These are phyloP conservation scores for Capronia coronata DNA, from an alignment of 2,329 filamentous ascomycete genomes.

Conservation along the genomic window DNA sequence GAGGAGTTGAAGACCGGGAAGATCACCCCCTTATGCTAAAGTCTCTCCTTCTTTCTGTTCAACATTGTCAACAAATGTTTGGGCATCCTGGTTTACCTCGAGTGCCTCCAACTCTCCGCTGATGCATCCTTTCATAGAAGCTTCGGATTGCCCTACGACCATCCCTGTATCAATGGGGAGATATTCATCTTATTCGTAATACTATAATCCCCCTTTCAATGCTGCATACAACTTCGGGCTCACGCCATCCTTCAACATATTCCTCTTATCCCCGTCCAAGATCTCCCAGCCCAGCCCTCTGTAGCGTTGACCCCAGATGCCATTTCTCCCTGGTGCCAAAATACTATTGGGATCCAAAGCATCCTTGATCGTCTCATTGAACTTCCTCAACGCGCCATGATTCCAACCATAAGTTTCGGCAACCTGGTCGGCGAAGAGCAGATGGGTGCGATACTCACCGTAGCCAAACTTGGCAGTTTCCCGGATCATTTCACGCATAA, in stretches of 20 bases:
- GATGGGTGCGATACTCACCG: constrained; percentile 44
- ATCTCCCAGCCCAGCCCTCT: constrained; percentile 23
- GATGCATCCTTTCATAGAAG: no score
- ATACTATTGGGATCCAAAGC: constrained; percentile 46
- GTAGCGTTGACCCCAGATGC: constrained; percentile 36
- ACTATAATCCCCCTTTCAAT: no score
- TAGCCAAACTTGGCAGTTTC: constrained; percentile 40
- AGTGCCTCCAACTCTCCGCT: no score
- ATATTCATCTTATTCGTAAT: no score
- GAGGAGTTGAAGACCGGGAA: constrained; percentile 35
- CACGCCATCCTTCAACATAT: constrained; percentile 19
- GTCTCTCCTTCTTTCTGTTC: no score
- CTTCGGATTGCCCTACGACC: no score
- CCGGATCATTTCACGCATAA: constrained; percentile 34
- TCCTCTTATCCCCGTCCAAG: constrained; percentile 16
- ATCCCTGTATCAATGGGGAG: no score
- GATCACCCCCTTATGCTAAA: constrained; percentile 37
- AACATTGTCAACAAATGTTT: no score
- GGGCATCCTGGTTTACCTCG: background rate
- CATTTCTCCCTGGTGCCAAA: constrained; percentile 43
- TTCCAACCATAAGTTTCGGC: constrained; percentile 41
- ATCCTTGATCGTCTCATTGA: constrained; percentile 44
- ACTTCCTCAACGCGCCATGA: constrained; percentile 37
- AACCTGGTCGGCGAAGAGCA: constrained; percentile 44
- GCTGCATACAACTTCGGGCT: constrained; percentile 17